Evolutionary conservation across 1,284 basidiomycete genomes (phyloP), one percentile per base, ranked within the genome.

Genomic region (Rhodotorula sp.): DNA sequence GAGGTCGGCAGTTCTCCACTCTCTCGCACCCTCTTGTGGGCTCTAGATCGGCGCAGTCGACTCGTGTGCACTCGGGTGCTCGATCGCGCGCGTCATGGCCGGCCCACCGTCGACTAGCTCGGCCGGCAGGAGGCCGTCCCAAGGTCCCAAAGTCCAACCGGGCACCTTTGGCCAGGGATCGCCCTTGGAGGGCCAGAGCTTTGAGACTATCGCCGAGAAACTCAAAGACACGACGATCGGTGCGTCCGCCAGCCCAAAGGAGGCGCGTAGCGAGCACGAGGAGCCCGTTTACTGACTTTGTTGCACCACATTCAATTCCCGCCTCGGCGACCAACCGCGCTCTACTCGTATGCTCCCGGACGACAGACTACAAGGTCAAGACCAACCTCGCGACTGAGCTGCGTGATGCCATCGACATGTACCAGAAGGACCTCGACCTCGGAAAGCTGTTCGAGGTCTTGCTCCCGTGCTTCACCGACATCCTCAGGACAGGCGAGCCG

Each of bases 371-470:
- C 60, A 74, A 76, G 62, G 60, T 66, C 0, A 91, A 90, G 80
- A 85, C 87, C 78, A 83, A 83, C 10, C 84, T 87, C 54, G 91
- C 91, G 60, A 86, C 85, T 71, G 93, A 95, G 80, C 86, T 96
- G 71, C 86, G 92, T 67, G 93, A 95, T 80, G 87, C 89, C 80
- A 86, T 95, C 73, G 93, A 96, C 79, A 88, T 87, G 33, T 87
- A 89, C 56, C 71, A 73, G 55, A 85, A 90, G 67, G 92, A 95
- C 77, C 84, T 87, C 49, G 93, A 95, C 76, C 89, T 90, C 54
- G 84, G 87, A 57, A 87, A 88, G 62, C 84, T 84, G 73, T 82
- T 85, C 45, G 82, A 81, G 64, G 78, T 82, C 44, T 81, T 85
- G 68, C 87, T 97, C 55, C 91, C 92, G 18, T 87, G 90, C 48